Base-by-base conservation (phyloP, 2,329 filamentous ascomycete species). In the Botrytis hyacinthi region DNA sequence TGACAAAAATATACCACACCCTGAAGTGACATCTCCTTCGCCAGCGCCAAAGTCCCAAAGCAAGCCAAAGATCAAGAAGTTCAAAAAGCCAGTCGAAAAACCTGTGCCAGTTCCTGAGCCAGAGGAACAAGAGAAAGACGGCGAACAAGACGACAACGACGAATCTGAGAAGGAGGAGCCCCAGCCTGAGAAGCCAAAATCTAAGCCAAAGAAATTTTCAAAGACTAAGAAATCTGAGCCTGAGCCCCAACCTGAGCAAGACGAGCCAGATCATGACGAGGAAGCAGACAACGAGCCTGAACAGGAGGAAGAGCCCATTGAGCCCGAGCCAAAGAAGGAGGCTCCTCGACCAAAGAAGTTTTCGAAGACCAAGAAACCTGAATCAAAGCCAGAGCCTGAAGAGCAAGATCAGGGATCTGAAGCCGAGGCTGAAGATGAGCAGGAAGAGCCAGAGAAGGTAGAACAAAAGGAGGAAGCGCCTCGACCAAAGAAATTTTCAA, bases 161-260 rank as follows among this genome's bases (percentile, higher is more conserved):
- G 85, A 87, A 75, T 77, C 82, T 29, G 81, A 87, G 71, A 88
- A 89, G 79, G 86, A 88, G 7, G 86, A 88, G 59, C 86, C 91
- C 79, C 86, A 88, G 68, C 54, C 54, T 12, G 35, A 68, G 29
- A 66, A 66, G n/a, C 66, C 32, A 57, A 42, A n/a, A 32, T 18
- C 65, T 22, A 54, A 57, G 22, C 35, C 37, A 4, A 68, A 68
- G 26, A 68, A 68, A n/a, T 68, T 42, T 14, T 68, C 66, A n/a
- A 68, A 68, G n/a, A 6, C n/a, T 20, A 57, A 42, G 6, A 68
- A 68, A 1, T 37, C 66, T 9, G 66, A 67, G 65, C 32, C 65
- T 20, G 40, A 32, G 5, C 40, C n/a, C 12, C 59, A 71, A 26
- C 32, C 46, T 14, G 62, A 61, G 42, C 29, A 57, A 26, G 60